Conservation (phyloP, 352 stramenopile genomes). For the Phytophthora pini region DNA sequence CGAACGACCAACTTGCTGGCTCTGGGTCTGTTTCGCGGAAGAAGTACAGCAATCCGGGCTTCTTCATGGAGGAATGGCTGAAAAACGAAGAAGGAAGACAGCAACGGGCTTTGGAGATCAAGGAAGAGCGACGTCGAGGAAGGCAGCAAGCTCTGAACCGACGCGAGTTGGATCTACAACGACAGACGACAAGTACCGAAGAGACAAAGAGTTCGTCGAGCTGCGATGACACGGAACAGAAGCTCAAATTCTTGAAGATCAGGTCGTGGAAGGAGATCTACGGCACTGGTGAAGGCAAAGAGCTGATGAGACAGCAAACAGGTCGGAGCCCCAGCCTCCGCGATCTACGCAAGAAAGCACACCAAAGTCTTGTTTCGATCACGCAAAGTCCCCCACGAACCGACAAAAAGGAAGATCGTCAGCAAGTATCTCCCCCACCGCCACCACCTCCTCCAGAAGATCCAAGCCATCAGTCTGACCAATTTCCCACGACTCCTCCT, state of each 20-base stretch:
- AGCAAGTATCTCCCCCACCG: slow-evolving; percentile 6
- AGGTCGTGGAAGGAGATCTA: slow-evolving; percentile 72
- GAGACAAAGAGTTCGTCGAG: slow-evolving; percentile 29
- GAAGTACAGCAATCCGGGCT: slow-evolving; percentile 67
- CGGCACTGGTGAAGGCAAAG: slow-evolving; percentile 65
- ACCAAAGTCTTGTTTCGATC: slow-evolving; percentile 34
- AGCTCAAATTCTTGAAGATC: slow-evolving; percentile 61
- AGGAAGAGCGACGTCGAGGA: slow-evolving; percentile 39
- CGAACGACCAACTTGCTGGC: not conserved
- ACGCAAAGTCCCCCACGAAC: slow-evolving; percentile 9
- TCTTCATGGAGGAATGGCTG: slow-evolving; percentile 71
- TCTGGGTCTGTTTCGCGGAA: slow-evolving; percentile 36
- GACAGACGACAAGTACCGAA: slow-evolving; percentile 23
- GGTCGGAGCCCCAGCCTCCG: slow-evolving; percentile 27
- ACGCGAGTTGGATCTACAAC: slow-evolving; percentile 16
- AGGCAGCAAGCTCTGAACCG: slow-evolving; percentile 19
- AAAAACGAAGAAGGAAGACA: slow-evolving; percentile 46
- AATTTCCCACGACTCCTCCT: slow-evolving; percentile 8
- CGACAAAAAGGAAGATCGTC: slow-evolving; percentile 12
- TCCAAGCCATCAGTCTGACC: slow-evolving; percentile 10
- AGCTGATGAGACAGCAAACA: slow-evolving; percentile 44
- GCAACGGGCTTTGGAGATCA: slow-evolving; percentile 40
- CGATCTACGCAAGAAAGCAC: slow-evolving; percentile 30
- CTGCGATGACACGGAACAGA: slow-evolving; percentile 36
- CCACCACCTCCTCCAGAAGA: slow-evolving; percentile 19